These are phyloP conservation scores for Diddensiella santjacobensis DNA, from an alignment of 805 yeast genomes.

Conservation along the genomic window DNA sequence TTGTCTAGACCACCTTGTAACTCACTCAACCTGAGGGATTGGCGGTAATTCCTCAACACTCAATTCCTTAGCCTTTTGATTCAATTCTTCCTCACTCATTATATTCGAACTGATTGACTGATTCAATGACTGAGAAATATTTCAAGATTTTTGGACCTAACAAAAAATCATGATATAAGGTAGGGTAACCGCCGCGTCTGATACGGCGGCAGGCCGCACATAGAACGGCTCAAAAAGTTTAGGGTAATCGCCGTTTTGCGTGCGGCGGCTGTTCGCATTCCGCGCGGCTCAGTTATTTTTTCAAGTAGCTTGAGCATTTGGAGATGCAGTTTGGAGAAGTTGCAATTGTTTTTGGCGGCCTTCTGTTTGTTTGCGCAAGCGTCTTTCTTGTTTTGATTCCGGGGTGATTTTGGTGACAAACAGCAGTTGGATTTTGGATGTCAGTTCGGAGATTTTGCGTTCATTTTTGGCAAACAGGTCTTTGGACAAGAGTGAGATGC, in stretches of 20 bases:
- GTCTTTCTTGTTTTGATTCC: constrained; percentile 25
- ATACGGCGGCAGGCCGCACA: background rate
- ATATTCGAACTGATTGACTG: no score
- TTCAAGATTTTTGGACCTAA: background rate
- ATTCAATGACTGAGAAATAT: background rate
- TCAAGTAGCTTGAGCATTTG: no score
- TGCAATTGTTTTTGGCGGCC: constrained; percentile 18
- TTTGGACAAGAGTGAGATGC: constrained; percentile 51
- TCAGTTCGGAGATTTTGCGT: constrained; percentile 49
- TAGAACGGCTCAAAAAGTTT: no score
- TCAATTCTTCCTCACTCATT: constrained; percentile 27
- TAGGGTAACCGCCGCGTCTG: background rate
- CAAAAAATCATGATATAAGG: no score
- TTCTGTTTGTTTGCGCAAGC: constrained; percentile 22
- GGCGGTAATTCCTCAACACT: constrained; percentile 7
- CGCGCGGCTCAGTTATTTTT: no score
- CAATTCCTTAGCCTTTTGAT: constrained; percentile 25
- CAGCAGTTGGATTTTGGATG: background rate
- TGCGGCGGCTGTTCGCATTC: no score
- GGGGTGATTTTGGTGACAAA: background rate
- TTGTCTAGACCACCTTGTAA: no score
- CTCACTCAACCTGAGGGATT: constrained; percentile 1
- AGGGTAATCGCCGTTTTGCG: no score
- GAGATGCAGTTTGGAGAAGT: background rate
- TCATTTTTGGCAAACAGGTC: constrained; percentile 67